Conservation (phyloP, 331 rosid species). For the Malus hybrid region DNA sequence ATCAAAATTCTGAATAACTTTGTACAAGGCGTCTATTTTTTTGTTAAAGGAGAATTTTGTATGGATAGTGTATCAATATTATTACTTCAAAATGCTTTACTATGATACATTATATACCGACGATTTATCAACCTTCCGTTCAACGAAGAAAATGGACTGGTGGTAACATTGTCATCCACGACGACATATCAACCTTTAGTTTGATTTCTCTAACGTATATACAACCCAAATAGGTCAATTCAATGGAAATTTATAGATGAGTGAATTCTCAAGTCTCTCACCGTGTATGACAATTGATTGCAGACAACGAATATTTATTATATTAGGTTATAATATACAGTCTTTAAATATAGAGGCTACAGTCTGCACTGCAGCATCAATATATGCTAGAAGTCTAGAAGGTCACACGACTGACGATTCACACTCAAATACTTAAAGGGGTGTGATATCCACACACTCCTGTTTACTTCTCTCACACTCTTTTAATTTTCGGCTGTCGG, state of each 20-base stretch:
- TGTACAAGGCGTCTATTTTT: not conserved
- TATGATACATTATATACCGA: not conserved
- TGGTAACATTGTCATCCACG: not conserved
- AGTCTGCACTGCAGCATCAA: not conserved
- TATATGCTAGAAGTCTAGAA: not conserved
- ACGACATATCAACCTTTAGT: not conserved
- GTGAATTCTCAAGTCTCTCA: not conserved
- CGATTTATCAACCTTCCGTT: not conserved
- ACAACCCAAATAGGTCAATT: conserved; percentile 25
- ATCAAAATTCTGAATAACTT: not conserved
- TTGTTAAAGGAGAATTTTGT: too few relatives aligned
- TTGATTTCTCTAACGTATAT: not conserved
- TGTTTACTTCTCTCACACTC: too few relatives aligned
- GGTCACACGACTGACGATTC: not conserved
- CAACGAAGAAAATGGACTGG: not conserved
- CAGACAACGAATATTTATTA: conserved; percentile 16
- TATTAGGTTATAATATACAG: not conserved
- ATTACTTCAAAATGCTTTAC: not conserved
- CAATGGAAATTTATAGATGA: conserved; percentile 8
- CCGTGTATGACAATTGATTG: conserved; percentile 30
- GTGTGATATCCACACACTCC: too few relatives aligned
- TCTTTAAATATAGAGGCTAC: not conserved
- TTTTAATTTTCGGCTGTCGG: too few relatives aligned
- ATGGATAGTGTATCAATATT: too few relatives aligned
- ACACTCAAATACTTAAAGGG: not conserved